Conservation (phyloP, 345 rosid genomes). For the Ceriops zippeliana region DNA sequence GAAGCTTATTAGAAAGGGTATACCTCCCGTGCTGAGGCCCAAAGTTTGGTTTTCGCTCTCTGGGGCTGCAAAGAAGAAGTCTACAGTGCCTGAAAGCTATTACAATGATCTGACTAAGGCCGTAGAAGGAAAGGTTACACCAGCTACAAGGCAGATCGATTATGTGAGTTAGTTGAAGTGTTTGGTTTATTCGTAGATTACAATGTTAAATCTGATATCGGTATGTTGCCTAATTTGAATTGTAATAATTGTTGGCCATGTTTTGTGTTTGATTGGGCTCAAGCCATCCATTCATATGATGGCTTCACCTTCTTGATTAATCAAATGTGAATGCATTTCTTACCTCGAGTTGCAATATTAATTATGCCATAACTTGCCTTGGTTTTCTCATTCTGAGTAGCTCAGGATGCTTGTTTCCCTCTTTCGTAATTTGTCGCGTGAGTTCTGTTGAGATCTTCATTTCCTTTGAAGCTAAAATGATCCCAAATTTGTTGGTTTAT, state of each 20-base stretch:
- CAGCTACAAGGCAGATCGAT: conserved; percentile 95
- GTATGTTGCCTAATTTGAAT: conserved; percentile 2
- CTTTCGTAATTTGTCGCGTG: neutral
- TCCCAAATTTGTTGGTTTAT: too few species aligned
- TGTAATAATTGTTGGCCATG: neutral
- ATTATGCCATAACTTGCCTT: neutral
- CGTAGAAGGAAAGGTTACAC: conserved; percentile 86
- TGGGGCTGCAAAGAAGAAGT: conserved; percentile 99
- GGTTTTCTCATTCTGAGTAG: neutral
- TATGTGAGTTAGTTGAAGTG: conserved; percentile 57
- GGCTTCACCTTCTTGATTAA: neutral
- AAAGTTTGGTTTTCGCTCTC: conserved; percentile 98
- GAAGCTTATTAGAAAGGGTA: conserved; percentile 92
- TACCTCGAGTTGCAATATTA: conserved; percentile 2
- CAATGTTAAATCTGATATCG: neutral
- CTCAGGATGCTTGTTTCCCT: neutral
- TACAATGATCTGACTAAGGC: conserved; percentile 81
- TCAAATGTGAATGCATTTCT: neutral
- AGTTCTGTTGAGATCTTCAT: neutral
- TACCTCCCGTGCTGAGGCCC: conserved; percentile 92
- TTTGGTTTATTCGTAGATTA: neutral
- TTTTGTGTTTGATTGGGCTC: neutral
- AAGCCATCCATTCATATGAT: neutral
- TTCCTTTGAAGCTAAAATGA: neutral
- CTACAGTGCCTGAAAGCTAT: conserved; percentile 96